These are phyloP conservation scores for Rhynchospora breviuscula DNA, from an alignment of 176 grass and related monocot genomes.

Conservation along the genomic window DNA sequence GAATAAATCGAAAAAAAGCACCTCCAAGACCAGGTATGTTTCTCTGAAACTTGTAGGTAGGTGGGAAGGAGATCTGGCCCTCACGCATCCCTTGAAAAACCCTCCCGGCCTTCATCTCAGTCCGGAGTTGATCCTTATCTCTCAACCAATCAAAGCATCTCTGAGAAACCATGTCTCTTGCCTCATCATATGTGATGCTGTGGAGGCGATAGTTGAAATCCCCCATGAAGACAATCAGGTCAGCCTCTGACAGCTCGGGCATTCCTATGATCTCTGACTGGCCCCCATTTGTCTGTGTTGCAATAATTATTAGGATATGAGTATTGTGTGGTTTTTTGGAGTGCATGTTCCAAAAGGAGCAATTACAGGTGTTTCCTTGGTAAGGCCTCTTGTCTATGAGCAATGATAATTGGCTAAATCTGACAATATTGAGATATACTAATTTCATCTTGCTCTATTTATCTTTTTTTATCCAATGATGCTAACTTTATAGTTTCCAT, in stretches of 20 bases:
- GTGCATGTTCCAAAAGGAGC: neutral
- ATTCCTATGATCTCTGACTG: constrained; percentile 58
- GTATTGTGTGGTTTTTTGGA: constrained; percentile 12
- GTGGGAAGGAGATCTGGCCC: constrained; percentile 94
- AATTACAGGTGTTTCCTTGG: neutral
- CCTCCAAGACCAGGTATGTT: constrained; percentile 79
- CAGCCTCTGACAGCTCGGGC: constrained; percentile 82
- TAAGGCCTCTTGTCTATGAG: neutral
- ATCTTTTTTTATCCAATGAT: neutral
- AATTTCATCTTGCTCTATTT: neutral
- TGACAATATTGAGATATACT: neutral
- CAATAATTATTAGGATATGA: constrained; percentile 34
- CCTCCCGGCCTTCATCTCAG: constrained; percentile 86
- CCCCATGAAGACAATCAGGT: constrained; percentile 93
- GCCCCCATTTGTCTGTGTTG: constrained; percentile 59
- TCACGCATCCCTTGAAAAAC: constrained; percentile 99
- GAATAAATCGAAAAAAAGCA: constrained; percentile 26
- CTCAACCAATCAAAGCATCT: constrained; percentile 98
- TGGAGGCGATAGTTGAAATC: constrained; percentile 97
- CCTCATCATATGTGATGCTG: constrained; percentile 92
- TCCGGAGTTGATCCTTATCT: constrained; percentile 91
- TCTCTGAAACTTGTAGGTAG: constrained; percentile 96
- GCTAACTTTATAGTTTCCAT: neutral
- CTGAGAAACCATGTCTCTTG: constrained; percentile 97
- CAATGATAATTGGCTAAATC: neutral